Conservation (phyloP, 1,284 basidiomycete species). For the Pterula multifida region DNA sequence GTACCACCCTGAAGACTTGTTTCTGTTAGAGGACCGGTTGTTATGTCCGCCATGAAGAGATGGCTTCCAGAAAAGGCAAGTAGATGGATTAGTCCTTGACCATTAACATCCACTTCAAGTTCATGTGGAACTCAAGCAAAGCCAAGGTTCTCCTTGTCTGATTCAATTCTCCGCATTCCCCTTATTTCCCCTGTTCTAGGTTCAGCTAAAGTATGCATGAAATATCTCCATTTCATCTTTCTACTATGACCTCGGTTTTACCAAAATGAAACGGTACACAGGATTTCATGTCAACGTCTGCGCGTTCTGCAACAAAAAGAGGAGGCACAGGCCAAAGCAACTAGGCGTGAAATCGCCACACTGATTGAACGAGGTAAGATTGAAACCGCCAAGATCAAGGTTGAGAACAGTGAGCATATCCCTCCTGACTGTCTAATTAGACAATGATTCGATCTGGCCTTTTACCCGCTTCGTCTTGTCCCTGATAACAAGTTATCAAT, state of each 20-base stretch:
- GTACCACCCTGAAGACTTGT: neutral
- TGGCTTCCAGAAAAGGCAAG: neutral
- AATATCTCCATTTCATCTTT: conserved; percentile 4
- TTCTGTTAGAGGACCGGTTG: neutral
- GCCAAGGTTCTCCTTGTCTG: conserved; percentile 42
- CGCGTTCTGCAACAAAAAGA: conserved; percentile 90
- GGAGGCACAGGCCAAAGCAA: conserved; percentile 79
- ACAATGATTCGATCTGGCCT: neutral
- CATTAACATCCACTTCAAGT: conserved; percentile 24
- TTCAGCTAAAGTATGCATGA: conserved; percentile 46
- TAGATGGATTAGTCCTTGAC: neutral
- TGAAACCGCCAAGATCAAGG: conserved; percentile 77
- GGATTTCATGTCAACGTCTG: conserved; percentile 84
- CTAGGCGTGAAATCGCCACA: conserved; percentile 69
- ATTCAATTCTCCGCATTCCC: conserved; percentile 1
- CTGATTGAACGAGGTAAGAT: conserved; percentile 70
- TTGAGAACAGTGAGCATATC: conserved; percentile 54
- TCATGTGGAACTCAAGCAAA: conserved; percentile 59
- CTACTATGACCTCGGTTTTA: neutral
- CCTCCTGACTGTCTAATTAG: neutral
- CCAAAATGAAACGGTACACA: conserved; percentile 17
- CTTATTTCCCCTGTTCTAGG: conserved; percentile 23
- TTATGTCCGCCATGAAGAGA: neutral
- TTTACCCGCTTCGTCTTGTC: conserved; percentile 1
- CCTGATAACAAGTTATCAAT: conserved; percentile 49